Percentiles rank a stretch among this genome's conserved stretches.
phyloP scores from a whole-genome alignment of 805 yeast genomes.

The Nakazawaea sp. region DNA sequence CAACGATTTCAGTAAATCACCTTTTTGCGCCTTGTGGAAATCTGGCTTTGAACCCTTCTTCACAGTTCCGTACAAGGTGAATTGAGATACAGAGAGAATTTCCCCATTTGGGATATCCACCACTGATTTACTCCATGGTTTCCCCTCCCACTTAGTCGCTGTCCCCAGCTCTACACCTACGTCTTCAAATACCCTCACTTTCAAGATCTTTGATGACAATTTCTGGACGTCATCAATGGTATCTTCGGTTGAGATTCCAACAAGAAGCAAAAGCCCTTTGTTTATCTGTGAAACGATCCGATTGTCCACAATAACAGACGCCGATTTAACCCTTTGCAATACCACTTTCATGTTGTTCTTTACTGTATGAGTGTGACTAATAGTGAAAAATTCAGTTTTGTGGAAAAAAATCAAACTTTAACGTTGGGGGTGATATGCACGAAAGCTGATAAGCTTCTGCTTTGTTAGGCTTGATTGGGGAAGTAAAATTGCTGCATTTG shows the following conservation, averaged over 20 bases:
- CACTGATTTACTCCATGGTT: conserved; percentile 71
- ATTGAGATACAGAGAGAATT: conserved; percentile 85
- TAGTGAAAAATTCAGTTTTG: not conserved
- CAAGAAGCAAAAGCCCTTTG: conserved; percentile 71
- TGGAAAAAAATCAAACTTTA: too few species aligned
- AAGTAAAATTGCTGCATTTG: too few species aligned
- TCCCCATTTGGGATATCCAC: conserved; percentile 57
- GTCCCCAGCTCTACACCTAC: conserved; percentile 24
- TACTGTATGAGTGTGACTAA: not conserved
- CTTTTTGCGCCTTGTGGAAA: conserved; percentile 87
- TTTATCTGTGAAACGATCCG: conserved; percentile 66
- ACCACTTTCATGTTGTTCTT: conserved; percentile 67
- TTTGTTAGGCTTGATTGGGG: too few species aligned
- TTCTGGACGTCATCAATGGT: conserved; percentile 66
- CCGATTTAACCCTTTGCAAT: conserved; percentile 81
- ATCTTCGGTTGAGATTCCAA: conserved; percentile 80
- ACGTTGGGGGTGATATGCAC: too few species aligned
- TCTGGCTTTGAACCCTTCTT: conserved; percentile 94
- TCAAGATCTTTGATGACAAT: conserved; percentile 59
- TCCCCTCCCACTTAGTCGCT: conserved; percentile 47
- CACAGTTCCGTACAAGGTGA: conserved; percentile 79
- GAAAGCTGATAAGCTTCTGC: too few species aligned
- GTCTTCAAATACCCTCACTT: conserved; percentile 70
- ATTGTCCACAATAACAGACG: conserved; percentile 81
- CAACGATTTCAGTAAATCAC: conserved; percentile 42